Evolutionary conservation across 1,284 basidiomycete genomes (phyloP).

Genomic region (Apiotrichum domesticum): DNA sequence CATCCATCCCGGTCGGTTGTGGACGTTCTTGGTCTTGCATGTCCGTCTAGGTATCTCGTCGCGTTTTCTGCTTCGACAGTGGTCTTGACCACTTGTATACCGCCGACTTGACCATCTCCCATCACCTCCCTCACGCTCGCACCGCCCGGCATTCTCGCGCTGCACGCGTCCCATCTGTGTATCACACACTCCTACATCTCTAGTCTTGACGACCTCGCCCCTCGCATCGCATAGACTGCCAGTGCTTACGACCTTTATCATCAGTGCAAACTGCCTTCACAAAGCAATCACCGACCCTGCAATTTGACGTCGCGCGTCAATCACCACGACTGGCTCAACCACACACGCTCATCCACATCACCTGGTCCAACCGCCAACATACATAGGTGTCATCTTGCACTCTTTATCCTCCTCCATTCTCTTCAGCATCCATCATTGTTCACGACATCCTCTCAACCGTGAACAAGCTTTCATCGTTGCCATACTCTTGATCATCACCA

Average conservation of each 20-base stretch:
- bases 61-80: background rate
- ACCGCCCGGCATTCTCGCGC: background rate
- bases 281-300: background rate
- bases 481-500: background rate
- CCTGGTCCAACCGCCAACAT: background rate
- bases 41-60: conserved; percentile 4
- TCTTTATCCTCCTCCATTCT: background rate
- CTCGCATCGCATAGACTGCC: conserved; percentile 3
- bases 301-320: background rate
- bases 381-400: background rate
- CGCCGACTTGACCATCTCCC: background rate
- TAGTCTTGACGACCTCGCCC: conserved; percentile 9
- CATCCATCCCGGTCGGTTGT: background rate
- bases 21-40: conserved; percentile 1
- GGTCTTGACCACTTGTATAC: conserved; percentile 1
- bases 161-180: background rate
- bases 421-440: too few species aligned
- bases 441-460: background rate
- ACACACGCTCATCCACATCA: background rate
- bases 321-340: background rate
- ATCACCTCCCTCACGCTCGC: background rate
- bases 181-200: conserved; percentile 1
- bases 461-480: background rate
- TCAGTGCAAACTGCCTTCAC: background rate
- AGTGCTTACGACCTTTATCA: conserved; percentile 11